Percentiles rank a stretch among this genome's conserved stretches.
Conservation (phyloP, 1,139 yeast genomes). For the Zygosaccharomyces pseudobailii region DNA sequence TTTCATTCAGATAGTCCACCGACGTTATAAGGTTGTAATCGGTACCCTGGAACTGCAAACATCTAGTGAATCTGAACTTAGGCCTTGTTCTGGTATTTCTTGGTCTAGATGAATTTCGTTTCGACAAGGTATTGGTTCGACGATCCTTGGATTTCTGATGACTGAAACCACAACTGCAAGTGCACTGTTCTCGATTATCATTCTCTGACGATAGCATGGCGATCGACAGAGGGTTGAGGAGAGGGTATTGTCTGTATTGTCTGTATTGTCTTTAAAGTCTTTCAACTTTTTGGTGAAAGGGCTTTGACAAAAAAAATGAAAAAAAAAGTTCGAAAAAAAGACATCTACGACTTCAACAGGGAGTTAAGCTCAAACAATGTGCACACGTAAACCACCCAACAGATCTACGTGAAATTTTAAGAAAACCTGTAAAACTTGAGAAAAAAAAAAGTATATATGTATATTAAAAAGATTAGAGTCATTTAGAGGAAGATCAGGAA, state of each 20-base stretch:
- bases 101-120: background rate
- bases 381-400: too few relatives aligned
- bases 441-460: background rate
- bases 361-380: background rate
- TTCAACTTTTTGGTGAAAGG: background rate
- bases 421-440: background rate
- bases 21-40: conserved; percentile 32
- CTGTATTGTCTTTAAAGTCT: background rate
- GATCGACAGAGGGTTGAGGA: background rate
- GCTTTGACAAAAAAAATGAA: background rate
- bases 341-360: background rate
- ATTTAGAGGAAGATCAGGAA: background rate
- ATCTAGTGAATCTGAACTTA: conserved; percentile 17
- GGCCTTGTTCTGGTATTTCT: conserved; percentile 3
- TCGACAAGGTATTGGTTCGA: background rate
- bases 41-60: conserved; percentile 26
- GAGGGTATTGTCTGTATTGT: background rate
- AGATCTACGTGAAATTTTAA: background rate
- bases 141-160: background rate
- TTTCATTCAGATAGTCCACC: conserved; percentile 28
- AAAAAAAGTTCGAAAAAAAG: background rate
- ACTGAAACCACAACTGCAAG: background rate
- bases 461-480: background rate
- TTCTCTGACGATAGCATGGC: background rate
- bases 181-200: background rate